Percentiles rank a stretch among this genome's conserved stretches.
Evolutionary conservation across 306 rosid species (phyloP).

Genomic region (Glycine soja): DNA sequence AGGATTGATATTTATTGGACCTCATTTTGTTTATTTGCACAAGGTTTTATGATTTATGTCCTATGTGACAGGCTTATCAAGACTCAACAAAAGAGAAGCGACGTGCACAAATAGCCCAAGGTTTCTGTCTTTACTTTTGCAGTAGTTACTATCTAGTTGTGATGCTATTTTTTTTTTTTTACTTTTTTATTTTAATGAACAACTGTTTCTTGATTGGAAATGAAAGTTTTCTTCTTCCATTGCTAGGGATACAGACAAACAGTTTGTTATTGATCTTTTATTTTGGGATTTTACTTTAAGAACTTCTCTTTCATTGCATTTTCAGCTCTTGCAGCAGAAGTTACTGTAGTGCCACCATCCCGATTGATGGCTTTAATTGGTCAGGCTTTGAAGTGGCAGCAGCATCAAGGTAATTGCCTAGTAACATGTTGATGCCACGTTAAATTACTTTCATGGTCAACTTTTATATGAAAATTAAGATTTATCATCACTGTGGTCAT

Average conservation of each 20-base stretch:
- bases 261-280: neutral
- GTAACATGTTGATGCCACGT: neutral
- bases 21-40: constrained; percentile 35
- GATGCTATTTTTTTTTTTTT: constrained; percentile 4
- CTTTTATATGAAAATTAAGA: constrained; percentile 15
- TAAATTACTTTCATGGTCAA: neutral
- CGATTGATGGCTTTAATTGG: constrained; percentile 97
- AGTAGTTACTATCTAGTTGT: constrained; percentile 19
- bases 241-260: neutral
- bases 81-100: constrained; percentile 96
- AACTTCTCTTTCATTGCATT: constrained; percentile 41
- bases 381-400: constrained; percentile 99
- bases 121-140: constrained; percentile 51
- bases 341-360: constrained; percentile 96
- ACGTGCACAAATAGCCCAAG: constrained; percentile 93
- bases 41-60: constrained; percentile 38
- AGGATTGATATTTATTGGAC: neutral
- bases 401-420: constrained; percentile 80
- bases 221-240: neutral
- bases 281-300: neutral
- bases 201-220: neutral
- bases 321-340: constrained; percentile 93
- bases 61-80: constrained; percentile 83
- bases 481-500: neutral
- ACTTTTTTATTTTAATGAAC: constrained; percentile 25